A percentile compares a stretch with the other conserved stretches of the same genome.
Conservation (phyloP, 2,329 filamentous ascomycete species). For the Emmonsiellopsis sp. region DNA sequence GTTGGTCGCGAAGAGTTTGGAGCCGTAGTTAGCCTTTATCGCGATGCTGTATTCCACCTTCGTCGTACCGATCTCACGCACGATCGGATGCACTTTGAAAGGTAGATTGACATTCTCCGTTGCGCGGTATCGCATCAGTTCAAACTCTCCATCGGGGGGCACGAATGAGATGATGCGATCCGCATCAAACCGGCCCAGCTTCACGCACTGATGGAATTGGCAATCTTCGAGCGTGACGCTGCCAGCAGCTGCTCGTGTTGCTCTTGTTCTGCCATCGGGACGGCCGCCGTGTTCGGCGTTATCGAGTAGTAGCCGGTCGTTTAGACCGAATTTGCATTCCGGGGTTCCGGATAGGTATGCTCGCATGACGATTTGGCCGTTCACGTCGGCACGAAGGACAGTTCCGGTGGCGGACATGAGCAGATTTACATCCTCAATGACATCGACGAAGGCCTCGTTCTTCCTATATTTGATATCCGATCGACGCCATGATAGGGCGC, state of each 20-base stretch:
- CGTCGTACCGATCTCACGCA: slow-evolving; percentile 91
- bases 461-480: slow-evolving; percentile 98
- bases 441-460: slow-evolving; percentile 98
- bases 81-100: slow-evolving; percentile 97
- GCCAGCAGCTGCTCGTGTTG: slow-evolving; percentile 88
- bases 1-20: slow-evolving; percentile 94
- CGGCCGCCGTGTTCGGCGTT: slow-evolving; percentile 50
- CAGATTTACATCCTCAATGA: slow-evolving; percentile 97
- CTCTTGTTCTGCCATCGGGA: slow-evolving; percentile 56
- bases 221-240: slow-evolving; percentile 96
- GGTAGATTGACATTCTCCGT: slow-evolving; percentile 98
- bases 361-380: slow-evolving; percentile 96
- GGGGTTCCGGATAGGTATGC: slow-evolving; percentile 93
- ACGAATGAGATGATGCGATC: slow-evolving; percentile 97
- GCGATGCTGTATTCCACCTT: slow-evolving; percentile 99
- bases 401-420: slow-evolving; percentile 98
- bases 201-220: slow-evolving; percentile 98
- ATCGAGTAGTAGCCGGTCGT: slow-evolving; percentile 89
- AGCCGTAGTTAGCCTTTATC: slow-evolving; percentile 91
- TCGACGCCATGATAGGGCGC: slow-evolving; percentile 91
- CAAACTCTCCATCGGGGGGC: slow-evolving; percentile 93
- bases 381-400: slow-evolving; percentile 89
- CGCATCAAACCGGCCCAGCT: slow-evolving; percentile 90
- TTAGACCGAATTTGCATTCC: slow-evolving; percentile 97
- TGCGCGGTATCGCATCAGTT: slow-evolving; percentile 95